Base-by-base conservation (phyloP, 2,329 filamentous ascomycete species). In the Aspergillus carbonarius region DNA sequence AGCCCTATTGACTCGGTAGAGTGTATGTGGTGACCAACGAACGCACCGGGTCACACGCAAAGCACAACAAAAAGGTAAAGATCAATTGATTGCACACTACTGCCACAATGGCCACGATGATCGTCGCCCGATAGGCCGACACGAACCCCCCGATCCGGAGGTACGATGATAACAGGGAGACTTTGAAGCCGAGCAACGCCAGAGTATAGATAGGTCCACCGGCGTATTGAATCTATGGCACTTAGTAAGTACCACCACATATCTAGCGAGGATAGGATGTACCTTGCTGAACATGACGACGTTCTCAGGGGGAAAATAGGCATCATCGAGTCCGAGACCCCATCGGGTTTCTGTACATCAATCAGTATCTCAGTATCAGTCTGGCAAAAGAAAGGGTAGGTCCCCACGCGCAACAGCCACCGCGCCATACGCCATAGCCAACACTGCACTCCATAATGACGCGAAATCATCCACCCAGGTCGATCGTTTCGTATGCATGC, bases 161-260 rank as follows among this genome's bases (percentile, higher is more conserved):
- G 25, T 82, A 82, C 0, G 78, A 79, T 2, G 79, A 65, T 3
- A 82, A 66, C 2, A 82, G 66, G 34, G 79, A 78, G 25, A 81
- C 69, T 56, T 82, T 82, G 67, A 82, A 82, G 1, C 75, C 77
- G 2, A 80, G 70, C 30, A 82, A 51, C 17, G 63, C 65, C 23
- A 72, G 59, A 1, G 59, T 63, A 54, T 72, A 72, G 2, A 71
- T 23, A 1, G 69, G 69, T 5, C 69, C 69, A n/a, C 68, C 66
- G 15, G 54, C 57, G 32, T 71, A 72, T 67, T 71, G 69, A 1
- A 71, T 57, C 67, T 71, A 42, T 25, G 12, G 10, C 10, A 37
- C 23, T 40, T 2, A 18, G 27, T 10, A n/a, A n/a, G n/a, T 18
- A 27, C 13, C 15, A 5, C 6, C 15, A 13, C 12, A 40, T 23